Evolutionary conservation across 2,329 filamentous ascomycete species (phyloP).

Genomic region (Balansia obtecta): DNA sequence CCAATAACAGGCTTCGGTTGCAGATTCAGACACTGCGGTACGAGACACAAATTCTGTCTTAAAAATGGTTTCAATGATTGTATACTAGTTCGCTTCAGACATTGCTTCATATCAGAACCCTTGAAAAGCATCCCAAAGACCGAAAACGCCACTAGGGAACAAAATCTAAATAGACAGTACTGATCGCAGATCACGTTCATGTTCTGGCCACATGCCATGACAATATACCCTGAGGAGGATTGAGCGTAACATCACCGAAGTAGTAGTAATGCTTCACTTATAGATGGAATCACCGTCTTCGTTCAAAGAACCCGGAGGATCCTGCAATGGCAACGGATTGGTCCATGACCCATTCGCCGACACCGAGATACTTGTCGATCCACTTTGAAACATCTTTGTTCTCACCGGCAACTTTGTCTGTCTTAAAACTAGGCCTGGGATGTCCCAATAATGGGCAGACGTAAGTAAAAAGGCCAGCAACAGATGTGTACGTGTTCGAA

Average conservation of each 20-base stretch:
- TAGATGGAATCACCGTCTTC: conserved; percentile 52
- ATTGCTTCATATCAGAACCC: not conserved
- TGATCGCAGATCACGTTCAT: not conserved
- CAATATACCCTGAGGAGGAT: not conserved
- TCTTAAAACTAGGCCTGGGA: conserved; percentile 67
- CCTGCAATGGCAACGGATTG: conserved; percentile 87
- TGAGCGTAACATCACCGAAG: not conserved
- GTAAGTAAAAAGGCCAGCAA: conserved; percentile 11
- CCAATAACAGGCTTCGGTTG: too few species aligned
- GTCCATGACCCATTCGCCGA: conserved; percentile 98
- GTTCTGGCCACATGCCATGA: not conserved
- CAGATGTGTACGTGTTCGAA: not conserved
- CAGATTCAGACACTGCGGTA: too few species aligned
- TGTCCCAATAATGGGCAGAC: conserved; percentile 17
- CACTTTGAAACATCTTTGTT: conserved; percentile 75
- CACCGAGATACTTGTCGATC: conserved; percentile 86
- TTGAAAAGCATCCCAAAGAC: not conserved
- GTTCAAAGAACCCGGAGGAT: conserved; percentile 81
- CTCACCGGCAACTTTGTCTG: conserved; percentile 67
- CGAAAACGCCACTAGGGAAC: not conserved
- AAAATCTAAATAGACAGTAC: not conserved
- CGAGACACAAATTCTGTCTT: too few species aligned
- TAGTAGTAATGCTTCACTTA: not conserved
- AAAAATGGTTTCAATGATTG: not conserved
- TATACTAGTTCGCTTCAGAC: not conserved